Base-by-base conservation (phyloP, 306 rosid species). In the Vigna mungo region DNA sequence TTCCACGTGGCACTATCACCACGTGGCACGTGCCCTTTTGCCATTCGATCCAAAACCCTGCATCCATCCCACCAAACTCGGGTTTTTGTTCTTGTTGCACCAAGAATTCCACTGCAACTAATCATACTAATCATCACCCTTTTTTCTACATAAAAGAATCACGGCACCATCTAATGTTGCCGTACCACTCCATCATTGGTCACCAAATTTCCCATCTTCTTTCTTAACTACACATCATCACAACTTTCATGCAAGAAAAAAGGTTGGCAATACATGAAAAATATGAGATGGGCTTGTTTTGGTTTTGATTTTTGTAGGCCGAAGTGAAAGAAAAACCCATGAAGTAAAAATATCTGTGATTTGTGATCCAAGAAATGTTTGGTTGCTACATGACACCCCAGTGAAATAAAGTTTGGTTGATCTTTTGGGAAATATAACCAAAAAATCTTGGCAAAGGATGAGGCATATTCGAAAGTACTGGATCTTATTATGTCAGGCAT, bases 401-500 rank as follows among this genome's bases (percentile, higher is more conserved):
- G 13, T 44, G 15, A 44, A 74, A 72, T 67, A n/a, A 72, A 56
- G 53, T 77, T 77, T 63, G 43, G 52, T 74, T 66, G 76, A 23
- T 65, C 62, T 63, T 52, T 76, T 55, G 55, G 79, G 55, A 71
- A 80, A 68, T 23, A 44, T 70, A 62, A 51, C 62, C 5, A 65
- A 52, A 72, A 67, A 66, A 61, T 52, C 66, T 84, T 51, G 23
- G 0, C 44, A 67, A 79, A 56, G 76, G 72, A 9, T 39, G 67
- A 70, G 68, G 88, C 78, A 85, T 80, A 77, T 76, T 73, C 82
- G 76, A 77, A 71, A 78, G 68, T 49, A 72, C 70, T 54, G 76
- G 78, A 78, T 81, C 46, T 76, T 71, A 68, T 61, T 60, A 37
- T 73, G 88, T 83, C 87, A 86, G 78, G 80, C 82, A 78, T 75